These are phyloP conservation scores for Cryptomeria japonica DNA, from an alignment of 75 land plant species.

Conservation along the genomic window DNA sequence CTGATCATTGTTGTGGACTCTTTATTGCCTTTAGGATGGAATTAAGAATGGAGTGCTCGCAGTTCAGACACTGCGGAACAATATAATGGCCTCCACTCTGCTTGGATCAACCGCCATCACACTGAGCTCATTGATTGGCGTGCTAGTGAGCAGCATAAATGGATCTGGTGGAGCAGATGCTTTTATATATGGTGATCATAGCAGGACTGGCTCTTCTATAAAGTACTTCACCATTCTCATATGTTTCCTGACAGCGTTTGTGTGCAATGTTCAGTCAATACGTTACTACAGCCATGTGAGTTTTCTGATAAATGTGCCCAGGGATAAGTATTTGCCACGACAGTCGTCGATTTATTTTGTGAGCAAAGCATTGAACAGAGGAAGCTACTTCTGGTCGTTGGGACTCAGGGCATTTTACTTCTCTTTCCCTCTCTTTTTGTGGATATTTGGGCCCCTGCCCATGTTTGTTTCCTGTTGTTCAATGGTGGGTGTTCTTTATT, in stretches of 20 bases:
- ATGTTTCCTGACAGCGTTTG: constrained; percentile 72
- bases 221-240: constrained; percentile 58
- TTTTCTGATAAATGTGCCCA: constrained; percentile 72
- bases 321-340: constrained; percentile 16
- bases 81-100: constrained; percentile 87
- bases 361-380: constrained; percentile 41
- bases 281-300: constrained; percentile 85
- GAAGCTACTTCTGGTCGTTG: constrained; percentile 76
- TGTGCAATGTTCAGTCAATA: constrained; percentile 69
- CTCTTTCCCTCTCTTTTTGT: constrained; percentile 76
- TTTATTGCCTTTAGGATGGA: constrained; percentile 29
- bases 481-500: constrained; percentile 56
- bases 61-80: constrained; percentile 82
- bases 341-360: constrained; percentile 35
- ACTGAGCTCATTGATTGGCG: constrained; percentile 70
- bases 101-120: constrained; percentile 76
- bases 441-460: constrained; percentile 89
- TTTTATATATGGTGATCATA: constrained; percentile 51
- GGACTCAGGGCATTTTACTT: constrained; percentile 74
- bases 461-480: constrained; percentile 53
- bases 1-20: background rate
- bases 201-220: constrained; percentile 28
- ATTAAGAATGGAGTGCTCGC: constrained; percentile 72
- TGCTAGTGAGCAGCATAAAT: constrained; percentile 53
- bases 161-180: constrained; percentile 7